Evolutionary conservation across 441 rosid genomes (phyloP), one percentile per base, ranked within the genome.

Genomic region (Rhodomyrtus psidioides): DNA sequence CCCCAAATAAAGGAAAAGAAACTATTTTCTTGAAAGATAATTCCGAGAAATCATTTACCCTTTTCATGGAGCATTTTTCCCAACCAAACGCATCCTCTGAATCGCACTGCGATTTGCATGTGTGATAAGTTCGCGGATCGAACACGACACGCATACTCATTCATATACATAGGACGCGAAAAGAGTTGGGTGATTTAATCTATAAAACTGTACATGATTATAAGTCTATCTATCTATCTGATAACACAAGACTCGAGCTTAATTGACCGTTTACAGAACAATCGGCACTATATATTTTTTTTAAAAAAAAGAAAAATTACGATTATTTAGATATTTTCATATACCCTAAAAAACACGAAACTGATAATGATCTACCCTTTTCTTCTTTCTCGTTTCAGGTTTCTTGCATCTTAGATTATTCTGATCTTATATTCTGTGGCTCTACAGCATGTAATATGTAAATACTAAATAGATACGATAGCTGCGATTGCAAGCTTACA

Each of bases 231-330:
- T 60, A 65, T 34, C 2, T 19, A 65, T 19, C 0, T 0, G 1
- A 9, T 0, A 1, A 1, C 3, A 9, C 6, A 62, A 9, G 46
- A 30, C 13, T 30, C 2, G 2, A 2, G 0, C 4, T 1, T 13
- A 1, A 17, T 17, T 19, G 12, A 0, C 5, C 0, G 0, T 70
- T 39, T 34, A 19, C 15, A 65, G 12, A 34, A 9, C 10, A 4
- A 3, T 6, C 12, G 3, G 27, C 44, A 2, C 44, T 17, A 44
- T 42, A 7, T 49, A 10, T 49, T 34, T 21, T 3, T 60, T 19
- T 30, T 34, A 1, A 19, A 24, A 19, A 24, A 34, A 34, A 70
- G 8, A 21, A 39, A 34, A 21, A 8, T 34, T 70, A 39, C 0
- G 9, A 23, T 39, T 39, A 10, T 70, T 21, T 70, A 12, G 79